These are phyloP conservation scores for Wolfiporia cocos DNA, from an alignment of 1,284 basidiomycete species.

Conservation along the genomic window DNA sequence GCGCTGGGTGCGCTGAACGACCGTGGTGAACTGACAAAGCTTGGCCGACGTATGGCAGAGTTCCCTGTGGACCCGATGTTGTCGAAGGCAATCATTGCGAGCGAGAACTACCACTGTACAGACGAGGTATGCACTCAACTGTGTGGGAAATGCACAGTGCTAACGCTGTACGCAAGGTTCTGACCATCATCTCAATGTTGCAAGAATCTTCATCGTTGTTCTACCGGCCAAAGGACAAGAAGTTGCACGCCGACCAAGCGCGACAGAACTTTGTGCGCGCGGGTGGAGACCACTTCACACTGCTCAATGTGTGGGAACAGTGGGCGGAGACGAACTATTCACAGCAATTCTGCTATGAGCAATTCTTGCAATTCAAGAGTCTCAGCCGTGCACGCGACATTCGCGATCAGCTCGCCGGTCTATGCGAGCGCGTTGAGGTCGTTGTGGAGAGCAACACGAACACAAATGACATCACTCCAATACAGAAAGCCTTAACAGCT, in stretches of 20 bases:
- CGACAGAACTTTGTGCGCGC: constrained; percentile 92
- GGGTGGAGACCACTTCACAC: constrained; percentile 97
- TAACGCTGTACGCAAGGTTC: constrained; percentile 43
- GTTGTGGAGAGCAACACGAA: constrained; percentile 86
- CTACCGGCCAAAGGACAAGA: constrained; percentile 97
- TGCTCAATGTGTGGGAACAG: constrained; percentile 97
- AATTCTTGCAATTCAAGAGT: constrained; percentile 97
- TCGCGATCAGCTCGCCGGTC: constrained; percentile 87
- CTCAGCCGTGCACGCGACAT: constrained; percentile 93
- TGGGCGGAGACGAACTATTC: constrained; percentile 98
- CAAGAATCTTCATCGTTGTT: constrained; percentile 94
- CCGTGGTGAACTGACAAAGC: constrained; percentile 91
- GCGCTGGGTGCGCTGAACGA: constrained; percentile 96
- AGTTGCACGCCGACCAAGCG: constrained; percentile 92
- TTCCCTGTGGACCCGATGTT: constrained; percentile 99
- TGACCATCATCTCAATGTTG: constrained; percentile 98
- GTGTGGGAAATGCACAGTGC: background rate
- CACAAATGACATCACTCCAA: constrained; percentile 83
- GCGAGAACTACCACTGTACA: constrained; percentile 92
- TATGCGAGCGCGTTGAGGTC: constrained; percentile 97
- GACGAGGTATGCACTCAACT: constrained; percentile 67
- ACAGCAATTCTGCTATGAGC: constrained; percentile 92
- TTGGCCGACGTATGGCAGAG: constrained; percentile 96
- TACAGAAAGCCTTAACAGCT: constrained; percentile 92
- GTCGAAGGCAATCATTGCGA: constrained; percentile 93